A percentile compares a stretch with the other conserved stretches of the same genome.
phyloP scores from a whole-genome alignment of 495 filamentous ascomycete species.

The Barbatosphaeria neglecta region DNA sequence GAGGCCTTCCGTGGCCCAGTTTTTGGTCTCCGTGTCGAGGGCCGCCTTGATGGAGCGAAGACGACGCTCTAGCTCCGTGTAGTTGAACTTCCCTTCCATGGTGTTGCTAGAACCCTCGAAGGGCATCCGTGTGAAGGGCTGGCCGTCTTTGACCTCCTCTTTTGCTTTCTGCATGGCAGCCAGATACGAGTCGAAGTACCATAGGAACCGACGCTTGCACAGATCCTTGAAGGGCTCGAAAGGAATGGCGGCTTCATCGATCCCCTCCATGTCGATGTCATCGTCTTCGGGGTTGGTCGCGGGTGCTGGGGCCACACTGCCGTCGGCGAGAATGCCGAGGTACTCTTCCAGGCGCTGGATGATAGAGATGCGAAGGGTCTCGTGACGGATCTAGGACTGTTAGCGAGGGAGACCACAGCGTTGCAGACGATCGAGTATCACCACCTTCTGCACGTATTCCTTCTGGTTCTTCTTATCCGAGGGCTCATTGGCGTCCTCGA shows the following conservation, averaged over 20 bases:
- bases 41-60: constrained; percentile 51
- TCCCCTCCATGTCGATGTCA: constrained; percentile 36
- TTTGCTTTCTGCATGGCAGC: constrained; percentile 53
- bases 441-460: constrained; percentile 78
- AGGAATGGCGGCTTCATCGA: constrained; percentile 35
- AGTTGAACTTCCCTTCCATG: constrained; percentile 85
- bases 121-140: constrained; percentile 63
- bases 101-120: constrained; percentile 70
- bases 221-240: constrained; percentile 82
- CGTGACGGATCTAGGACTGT: constrained; percentile 66
- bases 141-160: constrained; percentile 44
- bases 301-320: constrained; percentile 21
- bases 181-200: constrained; percentile 88
- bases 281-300: constrained; percentile 38
- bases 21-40: constrained; percentile 58
- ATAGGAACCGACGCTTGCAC: constrained; percentile 84
- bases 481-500: constrained; percentile 57
- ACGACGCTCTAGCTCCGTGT: constrained; percentile 58
- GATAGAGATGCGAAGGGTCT: constrained; percentile 77
- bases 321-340: constrained; percentile 50
- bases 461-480: constrained; percentile 64
- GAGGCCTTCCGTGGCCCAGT: constrained; percentile 61
- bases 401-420: neutral
- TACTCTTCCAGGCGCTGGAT: constrained; percentile 76
- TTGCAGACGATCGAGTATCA: neutral